Evolutionary conservation across 1,284 basidiomycete genomes (phyloP), one percentile per base, ranked within the genome.

Genomic region (Trametes hirsuta): DNA sequence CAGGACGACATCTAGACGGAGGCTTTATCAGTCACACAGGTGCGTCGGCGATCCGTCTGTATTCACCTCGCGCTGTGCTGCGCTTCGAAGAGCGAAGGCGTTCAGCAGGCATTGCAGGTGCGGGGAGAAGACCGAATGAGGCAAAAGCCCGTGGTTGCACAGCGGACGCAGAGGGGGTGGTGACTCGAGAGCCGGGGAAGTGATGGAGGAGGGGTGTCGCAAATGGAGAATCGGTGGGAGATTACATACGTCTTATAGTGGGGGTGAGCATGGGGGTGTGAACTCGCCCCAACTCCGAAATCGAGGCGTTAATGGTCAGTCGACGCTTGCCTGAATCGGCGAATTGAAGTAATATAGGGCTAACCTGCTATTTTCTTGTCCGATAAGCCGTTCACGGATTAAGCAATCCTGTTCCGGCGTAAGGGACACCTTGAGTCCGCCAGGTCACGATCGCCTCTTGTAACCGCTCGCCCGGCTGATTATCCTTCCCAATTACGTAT

Each of bases 71-170:
- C 52, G 69, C 71, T 45, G 70, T 70, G 56, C 74, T 74, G 67
- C 77, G 79, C 69, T 80, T 83, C 48, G 74, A 71, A 52, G 78
- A 76, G 72, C 79, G 80, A 52, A 79, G 77, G 73, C 85, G 79
- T 66, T 82, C 81, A 58, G 77, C 79, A 73, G 85, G 85, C 85
- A 87, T 87, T 65, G 67, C 65, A 55, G 30, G 30, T 30, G 30
- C 30, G 30, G 30, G 30, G 53, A 25, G 53, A 24, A 53, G 59
- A 59, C 59, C 60, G 57, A 58, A 66, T 58, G 64, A 55, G 67
- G 63, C 61, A 65, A 50, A 56, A 47, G 58, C 47, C 59, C 51
- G 53, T 37, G 52, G 59, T 42, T 55, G 53, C 54, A 61, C 54
- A 63, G 66, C 57, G 66, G 63, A 65, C 59, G 66, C 63, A 66